Evolutionary conservation across 331 rosid genomes (phyloP), one percentile per base, ranked within the genome.

Genomic region (Malus hybrid): DNA sequence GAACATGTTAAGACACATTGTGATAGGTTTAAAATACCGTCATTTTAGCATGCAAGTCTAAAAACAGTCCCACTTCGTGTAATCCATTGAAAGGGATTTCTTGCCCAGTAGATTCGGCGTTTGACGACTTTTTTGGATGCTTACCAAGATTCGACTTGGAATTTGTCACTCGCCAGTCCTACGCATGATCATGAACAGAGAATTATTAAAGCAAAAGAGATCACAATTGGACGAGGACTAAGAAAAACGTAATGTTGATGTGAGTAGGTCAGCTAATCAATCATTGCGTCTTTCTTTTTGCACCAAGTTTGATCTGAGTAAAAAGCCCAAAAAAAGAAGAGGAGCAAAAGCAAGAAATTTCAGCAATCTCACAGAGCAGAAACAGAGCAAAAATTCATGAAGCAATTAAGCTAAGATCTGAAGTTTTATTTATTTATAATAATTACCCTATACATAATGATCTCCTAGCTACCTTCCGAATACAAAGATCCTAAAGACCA

Each of bases 121-220:
- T 88, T 68, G 84, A 58, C 70, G 76, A 75, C 42, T 44, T 74
- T 82, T 76, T 42, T 42, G 76, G 81, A 63, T 67, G 46, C 76
- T 82, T 77, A 20, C 68, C 48, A 42, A 42, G 48, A 42, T 42
- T 42, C 14, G 48, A 77, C 26, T 66, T 75, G 71, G 56, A 42
- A 3, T 42, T 42, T 42, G 48, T 42, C 48, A 42, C 48, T 10
- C 48, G 1, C 48, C 80, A 66, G 72, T 71, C 81, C 57, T 62
- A 46, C 76, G 81, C 85, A 77, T 80, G 85, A 28, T 14, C 67
- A 69, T 82, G 70, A 82, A 82, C 75, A 88, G 83, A 68, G 9
- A 61, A 10, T 19, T n/a, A 18, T 72, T n/a, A 56, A 57, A 57
- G 9, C 6, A 72, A 9, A 50, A 18, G 24, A 26, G 16, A 58